phyloP scores from a whole-genome alignment of 1,284 basidiomycete genomes.

The Sparassis latifolia region DNA sequence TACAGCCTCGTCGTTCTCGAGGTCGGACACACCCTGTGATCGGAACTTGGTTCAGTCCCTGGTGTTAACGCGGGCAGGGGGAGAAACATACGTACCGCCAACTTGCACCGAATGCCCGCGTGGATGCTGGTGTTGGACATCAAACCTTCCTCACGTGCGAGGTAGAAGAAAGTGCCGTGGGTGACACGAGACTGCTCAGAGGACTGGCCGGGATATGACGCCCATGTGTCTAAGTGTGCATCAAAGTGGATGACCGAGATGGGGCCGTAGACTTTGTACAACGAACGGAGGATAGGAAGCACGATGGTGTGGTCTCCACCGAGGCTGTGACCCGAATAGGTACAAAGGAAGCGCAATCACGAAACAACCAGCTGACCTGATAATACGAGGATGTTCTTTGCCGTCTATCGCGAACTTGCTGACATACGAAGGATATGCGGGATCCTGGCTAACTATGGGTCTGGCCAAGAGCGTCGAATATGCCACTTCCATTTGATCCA shows the following conservation, averaged over 20 bases:
- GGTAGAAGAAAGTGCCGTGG: slow-evolving; percentile 74
- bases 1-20: slow-evolving; percentile 55
- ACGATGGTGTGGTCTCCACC: slow-evolving; percentile 81
- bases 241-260: slow-evolving; percentile 80
- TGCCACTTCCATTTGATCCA: slow-evolving; percentile 76
- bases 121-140: slow-evolving; percentile 70
- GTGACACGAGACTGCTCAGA: slow-evolving; percentile 61
- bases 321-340: slow-evolving; percentile 35
- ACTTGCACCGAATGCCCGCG: slow-evolving; percentile 72
- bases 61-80: too few species aligned
- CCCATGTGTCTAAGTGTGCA: slow-evolving; percentile 69
- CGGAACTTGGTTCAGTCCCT: neutral
- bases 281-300: slow-evolving; percentile 65
- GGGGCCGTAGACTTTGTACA: slow-evolving; percentile 69
- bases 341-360: neutral
- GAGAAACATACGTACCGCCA: slow-evolving; percentile 36
- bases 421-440: slow-evolving; percentile 6
- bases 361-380: slow-evolving; percentile 37
- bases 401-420: slow-evolving; percentile 43
- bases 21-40: slow-evolving; percentile 47
- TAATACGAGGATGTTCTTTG: slow-evolving; percentile 56
- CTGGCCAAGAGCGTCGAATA: slow-evolving; percentile 64
- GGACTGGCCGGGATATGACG: slow-evolving; percentile 42
- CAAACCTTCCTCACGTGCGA: slow-evolving; percentile 68
- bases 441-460: slow-evolving; percentile 31